Conservation (phyloP, 2,329 filamentous ascomycete species). For the Albifimbria verrucaria region DNA sequence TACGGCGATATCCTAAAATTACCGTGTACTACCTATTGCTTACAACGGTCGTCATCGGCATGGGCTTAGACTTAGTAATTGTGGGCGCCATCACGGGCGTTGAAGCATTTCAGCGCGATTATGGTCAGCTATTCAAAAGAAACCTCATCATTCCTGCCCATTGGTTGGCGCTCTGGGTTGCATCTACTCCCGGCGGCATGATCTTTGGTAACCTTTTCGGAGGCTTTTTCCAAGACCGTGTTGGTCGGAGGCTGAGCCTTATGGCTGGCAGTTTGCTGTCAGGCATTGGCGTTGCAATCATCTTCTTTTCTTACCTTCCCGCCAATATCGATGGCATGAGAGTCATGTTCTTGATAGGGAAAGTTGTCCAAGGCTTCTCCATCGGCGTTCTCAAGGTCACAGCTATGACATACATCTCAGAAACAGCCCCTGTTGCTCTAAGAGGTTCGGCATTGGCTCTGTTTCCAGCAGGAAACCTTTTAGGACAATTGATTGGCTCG, state of each 20-base stretch:
- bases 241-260: slow-evolving; percentile 22
- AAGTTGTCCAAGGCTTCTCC: slow-evolving; percentile 22
- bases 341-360: slow-evolving; percentile 19
- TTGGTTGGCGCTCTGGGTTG: slow-evolving; percentile 25
- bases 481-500: slow-evolving; percentile 23
- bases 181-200: slow-evolving; percentile 16
- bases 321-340: slow-evolving; percentile 11
- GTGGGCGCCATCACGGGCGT: slow-evolving; percentile 23
- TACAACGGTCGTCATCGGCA: slow-evolving; percentile 22
- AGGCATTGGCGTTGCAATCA: slow-evolving; percentile 15
- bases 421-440: slow-evolving; percentile 21
- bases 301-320: slow-evolving; percentile 23
- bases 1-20: slow-evolving; percentile 22
- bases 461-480: slow-evolving; percentile 20
- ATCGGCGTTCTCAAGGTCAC: slow-evolving; percentile 21
- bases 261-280: slow-evolving; percentile 21
- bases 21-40: slow-evolving; percentile 21
- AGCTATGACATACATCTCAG: slow-evolving; percentile 35
- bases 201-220: slow-evolving; percentile 20
- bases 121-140: slow-evolving; percentile 19
- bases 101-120: slow-evolving; percentile 24
- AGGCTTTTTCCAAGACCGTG: slow-evolving; percentile 22
- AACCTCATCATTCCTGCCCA: slow-evolving; percentile 19
- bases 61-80: slow-evolving; percentile 25
- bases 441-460: slow-evolving; percentile 24